Evolutionary conservation across 2,329 filamentous ascomycete species (phyloP).

Genomic region (Alternaria consortialis): DNA sequence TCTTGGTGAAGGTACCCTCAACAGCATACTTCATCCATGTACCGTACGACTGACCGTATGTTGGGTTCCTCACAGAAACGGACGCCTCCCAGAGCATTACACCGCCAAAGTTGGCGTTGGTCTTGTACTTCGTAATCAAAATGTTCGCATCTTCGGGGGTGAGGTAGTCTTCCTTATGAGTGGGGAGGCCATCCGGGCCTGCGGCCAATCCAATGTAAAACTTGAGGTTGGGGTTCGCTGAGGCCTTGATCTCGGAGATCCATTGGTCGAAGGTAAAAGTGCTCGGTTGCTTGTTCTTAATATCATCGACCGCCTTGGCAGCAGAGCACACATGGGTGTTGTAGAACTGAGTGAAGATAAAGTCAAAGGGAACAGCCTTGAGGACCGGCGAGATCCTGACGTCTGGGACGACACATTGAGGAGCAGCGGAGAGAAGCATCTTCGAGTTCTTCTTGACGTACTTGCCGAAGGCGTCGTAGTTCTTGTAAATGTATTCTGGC

Average conservation of each 20-base stretch:
- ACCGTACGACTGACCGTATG: constrained; percentile 56
- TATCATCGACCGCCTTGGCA: constrained; percentile 47
- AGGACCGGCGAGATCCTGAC: constrained; percentile 57
- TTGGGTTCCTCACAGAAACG: constrained; percentile 56
- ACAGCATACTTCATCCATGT: constrained; percentile 58
- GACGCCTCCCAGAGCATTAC: constrained; percentile 69
- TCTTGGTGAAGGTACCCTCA: constrained; percentile 27
- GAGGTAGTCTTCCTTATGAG: constrained; percentile 56
- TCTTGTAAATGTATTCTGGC: constrained; percentile 42
- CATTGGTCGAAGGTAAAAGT: constrained; percentile 60
- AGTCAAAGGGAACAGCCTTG: constrained; percentile 58
- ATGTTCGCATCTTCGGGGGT: constrained; percentile 55
- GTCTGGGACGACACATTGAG: constrained; percentile 63
- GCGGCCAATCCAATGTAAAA: constrained; percentile 62
- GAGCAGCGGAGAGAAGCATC: constrained; percentile 63
- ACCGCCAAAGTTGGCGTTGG: constrained; percentile 61
- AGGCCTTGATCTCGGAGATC: constrained; percentile 47
- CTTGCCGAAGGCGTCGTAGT: constrained; percentile 60
- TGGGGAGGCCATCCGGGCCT: constrained; percentile 30
- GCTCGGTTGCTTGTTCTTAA: constrained; percentile 35
- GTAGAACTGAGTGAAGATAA: constrained; percentile 66
- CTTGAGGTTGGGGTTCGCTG: constrained; percentile 56
- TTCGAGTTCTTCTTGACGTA: constrained; percentile 53
- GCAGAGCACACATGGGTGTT: constrained; percentile 63
- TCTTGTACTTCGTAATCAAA: constrained; percentile 53